Percentiles rank a stretch among this genome's conserved stretches.
Conservation (phyloP, 257 asterid genomes). For the Nicotiana otophora region DNA sequence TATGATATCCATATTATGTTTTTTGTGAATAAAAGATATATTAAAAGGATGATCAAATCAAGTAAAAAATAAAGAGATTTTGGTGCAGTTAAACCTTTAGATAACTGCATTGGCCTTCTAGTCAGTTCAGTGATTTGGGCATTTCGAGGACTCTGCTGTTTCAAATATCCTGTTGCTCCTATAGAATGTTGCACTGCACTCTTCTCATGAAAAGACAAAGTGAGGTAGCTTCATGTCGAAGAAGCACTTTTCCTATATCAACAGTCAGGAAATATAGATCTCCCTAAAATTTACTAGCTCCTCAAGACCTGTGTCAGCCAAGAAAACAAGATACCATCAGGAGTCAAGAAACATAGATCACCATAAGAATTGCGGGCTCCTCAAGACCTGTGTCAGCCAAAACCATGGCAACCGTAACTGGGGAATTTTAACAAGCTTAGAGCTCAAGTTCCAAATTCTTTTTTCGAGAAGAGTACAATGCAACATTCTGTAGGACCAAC, state of each 20-base stretch:
- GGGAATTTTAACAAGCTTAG: too few relatives aligned
- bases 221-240: constrained; percentile 20
- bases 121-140: background rate
- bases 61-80: background rate
- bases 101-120: background rate
- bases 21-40: too few relatives aligned
- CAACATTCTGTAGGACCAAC: constrained; percentile 19
- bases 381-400: background rate
- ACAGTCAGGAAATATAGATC: constrained; percentile 18
- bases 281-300: constrained; percentile 4
- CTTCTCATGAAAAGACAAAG: background rate
- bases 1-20: background rate
- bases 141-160: constrained; percentile 20
- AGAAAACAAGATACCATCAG: constrained; percentile 20
- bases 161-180: constrained; percentile 9
- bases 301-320: constrained; percentile 13
- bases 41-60: background rate
- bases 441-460: background rate
- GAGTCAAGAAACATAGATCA: constrained; percentile 16
- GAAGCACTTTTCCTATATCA: constrained; percentile 42
- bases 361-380: constrained; percentile 2
- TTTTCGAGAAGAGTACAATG: constrained; percentile 1
- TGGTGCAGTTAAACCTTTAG: background rate
- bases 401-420: too few relatives aligned
- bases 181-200: constrained; percentile 15